phyloP scores from a whole-genome alignment of 2,329 filamentous ascomycete species.

The Gliomastix tumulicola region DNA sequence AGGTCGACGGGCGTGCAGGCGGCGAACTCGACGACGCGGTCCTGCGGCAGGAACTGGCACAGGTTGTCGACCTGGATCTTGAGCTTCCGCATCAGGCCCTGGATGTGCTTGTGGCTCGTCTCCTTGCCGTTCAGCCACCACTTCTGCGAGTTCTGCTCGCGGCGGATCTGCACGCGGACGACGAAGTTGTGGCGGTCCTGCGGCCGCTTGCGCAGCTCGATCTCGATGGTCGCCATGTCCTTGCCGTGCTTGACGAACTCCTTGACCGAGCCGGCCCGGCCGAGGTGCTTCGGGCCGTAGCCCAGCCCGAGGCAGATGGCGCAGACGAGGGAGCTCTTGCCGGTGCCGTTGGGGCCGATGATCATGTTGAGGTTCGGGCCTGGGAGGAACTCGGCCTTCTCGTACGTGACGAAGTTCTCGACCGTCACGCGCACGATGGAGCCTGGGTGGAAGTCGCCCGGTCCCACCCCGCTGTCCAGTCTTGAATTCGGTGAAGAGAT shows the following conservation, averaged over 20 bases:
- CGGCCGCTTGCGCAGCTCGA: slow-evolving; percentile 69
- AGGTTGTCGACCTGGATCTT: slow-evolving; percentile 96
- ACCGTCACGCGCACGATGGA: slow-evolving; percentile 84
- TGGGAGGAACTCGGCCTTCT: slow-evolving; percentile 80
- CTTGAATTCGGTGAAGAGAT: too few species aligned
- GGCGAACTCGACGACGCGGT: slow-evolving; percentile 92
- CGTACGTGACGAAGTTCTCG: slow-evolving; percentile 91
- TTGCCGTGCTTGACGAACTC: slow-evolving; percentile 93
- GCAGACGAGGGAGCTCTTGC: slow-evolving; percentile 95
- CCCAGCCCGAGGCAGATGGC: slow-evolving; percentile 92
- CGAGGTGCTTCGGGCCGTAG: slow-evolving; percentile 74
- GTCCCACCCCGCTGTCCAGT: slow-evolving; percentile 6
- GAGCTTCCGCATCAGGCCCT: slow-evolving; percentile 60
- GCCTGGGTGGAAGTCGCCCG: slow-evolving; percentile 56
- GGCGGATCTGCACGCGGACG: slow-evolving; percentile 68
- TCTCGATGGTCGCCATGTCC: slow-evolving; percentile 73
- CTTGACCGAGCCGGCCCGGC: slow-evolving; percentile 74
- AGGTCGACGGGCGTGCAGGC: slow-evolving; percentile 75
- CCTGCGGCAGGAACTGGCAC: slow-evolving; percentile 94
- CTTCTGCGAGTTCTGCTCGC: slow-evolving; percentile 73
- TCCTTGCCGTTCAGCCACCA: slow-evolving; percentile 70
- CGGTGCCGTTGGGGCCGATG: slow-evolving; percentile 96
- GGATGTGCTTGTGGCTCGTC: slow-evolving; percentile 55
- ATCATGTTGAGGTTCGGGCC: slow-evolving; percentile 97
- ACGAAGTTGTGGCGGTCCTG: slow-evolving; percentile 59